These are phyloP conservation scores for Calycina marina DNA, from an alignment of 2,329 filamentous ascomycete genomes.

Conservation along the genomic window DNA sequence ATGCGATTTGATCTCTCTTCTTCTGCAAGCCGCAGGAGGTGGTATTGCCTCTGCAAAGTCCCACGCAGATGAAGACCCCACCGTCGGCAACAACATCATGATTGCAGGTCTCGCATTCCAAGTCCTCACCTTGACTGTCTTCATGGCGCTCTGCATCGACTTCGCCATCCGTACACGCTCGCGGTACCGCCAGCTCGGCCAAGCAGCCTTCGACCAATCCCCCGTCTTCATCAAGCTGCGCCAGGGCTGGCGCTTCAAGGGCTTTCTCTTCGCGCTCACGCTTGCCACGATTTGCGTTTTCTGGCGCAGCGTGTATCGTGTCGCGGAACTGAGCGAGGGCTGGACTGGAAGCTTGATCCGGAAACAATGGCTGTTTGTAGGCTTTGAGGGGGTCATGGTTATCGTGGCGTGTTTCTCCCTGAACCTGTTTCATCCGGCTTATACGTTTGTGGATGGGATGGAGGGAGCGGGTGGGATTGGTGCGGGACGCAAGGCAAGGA, in stretches of 20 bases:
- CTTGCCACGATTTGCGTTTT: slow-evolving; percentile 40
- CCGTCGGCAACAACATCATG: slow-evolving; percentile 44
- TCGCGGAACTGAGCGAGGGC: slow-evolving; percentile 32
- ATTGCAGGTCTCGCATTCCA: slow-evolving; percentile 49
- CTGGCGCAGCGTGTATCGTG: slow-evolving; percentile 40
- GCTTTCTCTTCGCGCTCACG: slow-evolving; percentile 21
- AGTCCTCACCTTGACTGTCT: slow-evolving; percentile 36
- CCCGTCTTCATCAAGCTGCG: slow-evolving; percentile 8
- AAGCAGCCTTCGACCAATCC: slow-evolving; percentile 11
- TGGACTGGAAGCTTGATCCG: slow-evolving; percentile 28
- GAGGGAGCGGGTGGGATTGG: slow-evolving; percentile 6
- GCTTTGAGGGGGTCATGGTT: slow-evolving; percentile 17
- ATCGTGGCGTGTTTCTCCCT: slow-evolving; percentile 12
- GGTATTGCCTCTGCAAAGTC: slow-evolving; percentile 37
- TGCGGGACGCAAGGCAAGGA: slow-evolving; percentile 5
- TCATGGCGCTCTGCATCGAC: slow-evolving; percentile 31
- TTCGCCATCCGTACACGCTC: slow-evolving; percentile 12
- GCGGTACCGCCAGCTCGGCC: slow-evolving; percentile 23
- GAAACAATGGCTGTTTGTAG: slow-evolving; percentile 19
- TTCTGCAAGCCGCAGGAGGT: slow-evolving; percentile 47
- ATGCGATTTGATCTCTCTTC: slow-evolving; percentile 44
- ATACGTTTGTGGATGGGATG: slow-evolving; percentile 8
- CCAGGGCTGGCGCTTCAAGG: slow-evolving; percentile 12
- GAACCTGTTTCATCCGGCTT: slow-evolving; percentile 27
- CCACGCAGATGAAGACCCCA: slow-evolving; percentile 23